These are phyloP conservation scores for Prunus mume DNA, from an alignment of 306 rosid genomes.

Conservation along the genomic window DNA sequence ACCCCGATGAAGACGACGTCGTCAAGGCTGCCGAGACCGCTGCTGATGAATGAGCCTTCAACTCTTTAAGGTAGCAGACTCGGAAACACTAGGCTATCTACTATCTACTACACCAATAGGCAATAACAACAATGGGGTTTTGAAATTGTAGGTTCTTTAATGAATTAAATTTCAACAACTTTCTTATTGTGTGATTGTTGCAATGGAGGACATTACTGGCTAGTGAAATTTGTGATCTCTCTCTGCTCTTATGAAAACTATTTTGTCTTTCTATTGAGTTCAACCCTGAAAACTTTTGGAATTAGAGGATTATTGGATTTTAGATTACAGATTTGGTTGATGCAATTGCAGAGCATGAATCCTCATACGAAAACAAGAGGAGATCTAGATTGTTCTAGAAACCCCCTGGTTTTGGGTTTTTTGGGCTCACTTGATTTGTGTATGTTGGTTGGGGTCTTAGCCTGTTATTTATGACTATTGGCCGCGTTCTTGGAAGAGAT, in stretches of 20 bases:
- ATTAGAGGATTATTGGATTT: neutral
- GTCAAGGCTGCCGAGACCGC: neutral
- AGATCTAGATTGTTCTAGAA: neutral
- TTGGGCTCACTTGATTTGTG: neutral
- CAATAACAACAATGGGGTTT: neutral
- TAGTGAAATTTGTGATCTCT: neutral
- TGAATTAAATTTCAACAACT: neutral
- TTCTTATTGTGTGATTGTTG: neutral
- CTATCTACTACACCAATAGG: neutral
- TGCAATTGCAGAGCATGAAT: neutral
- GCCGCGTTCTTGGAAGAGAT: too few relatives aligned
- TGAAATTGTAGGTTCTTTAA: neutral
- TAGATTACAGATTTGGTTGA: neutral
- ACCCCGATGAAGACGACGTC: constrained; percentile 50
- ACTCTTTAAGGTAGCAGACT: neutral
- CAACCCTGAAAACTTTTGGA: too few relatives aligned
- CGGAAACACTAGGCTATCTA: neutral
- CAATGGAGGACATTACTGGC: neutral
- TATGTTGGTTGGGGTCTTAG: too few relatives aligned
- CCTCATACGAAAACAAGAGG: neutral
- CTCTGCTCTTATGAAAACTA: neutral
- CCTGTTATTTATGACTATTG: too few relatives aligned
- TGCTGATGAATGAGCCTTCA: neutral
- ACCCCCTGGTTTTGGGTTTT: neutral
- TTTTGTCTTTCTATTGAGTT: too few relatives aligned